Base-by-base conservation (phyloP, 306 rosid genomes). In the Cyamopsis tetragonoloba region DNA sequence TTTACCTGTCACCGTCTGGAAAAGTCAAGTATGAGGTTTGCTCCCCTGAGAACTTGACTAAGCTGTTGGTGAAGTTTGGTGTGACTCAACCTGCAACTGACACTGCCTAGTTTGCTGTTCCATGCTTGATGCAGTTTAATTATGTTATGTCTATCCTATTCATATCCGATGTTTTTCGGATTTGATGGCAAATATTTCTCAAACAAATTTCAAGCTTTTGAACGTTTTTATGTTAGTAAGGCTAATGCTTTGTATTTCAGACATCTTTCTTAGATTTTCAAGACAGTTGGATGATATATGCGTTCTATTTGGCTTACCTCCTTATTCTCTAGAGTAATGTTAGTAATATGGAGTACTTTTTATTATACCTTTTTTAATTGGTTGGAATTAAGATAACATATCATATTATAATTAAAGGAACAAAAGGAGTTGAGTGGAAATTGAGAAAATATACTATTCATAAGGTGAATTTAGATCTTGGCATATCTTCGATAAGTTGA, bases 1-100 rank as follows among this genome's bases (percentile, higher is more conserved):
- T 77, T 73, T 81, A 44, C 54, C 63, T 81, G 18, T 69, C 85
- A 22, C 82, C 85, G 1, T 62, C 82, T 19, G 85, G 85, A 26
- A 77, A 73, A 68, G 82, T 81, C 2, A 81, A 73, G 85, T 81
- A 81, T 37, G 74, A 81, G 63, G 82, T 81, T 81, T 81, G 80
- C 74, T 68, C 85, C 32, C 77, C 85, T 1, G 85, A 81, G 31
- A 4, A 64, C 5, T 17, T 81, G 9, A 77, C 79, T 63, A 81
- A 81, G 56, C 77, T 81, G 35, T 50, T 81, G 58, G 85, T 77
- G 62, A 81, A 81, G 74, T 11, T 0, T 68, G 85, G 82, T 6
- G 85, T 81, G 37, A 77, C 85, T 34, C 85, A 77, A 74, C 82
- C 85, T 7, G 75, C 82, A 49, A 64, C 82, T 8, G 82, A 81